Evolutionary conservation across 441 rosid genomes (phyloP), one percentile per base, ranked within the genome.

Genomic region (Croton laevigatus): DNA sequence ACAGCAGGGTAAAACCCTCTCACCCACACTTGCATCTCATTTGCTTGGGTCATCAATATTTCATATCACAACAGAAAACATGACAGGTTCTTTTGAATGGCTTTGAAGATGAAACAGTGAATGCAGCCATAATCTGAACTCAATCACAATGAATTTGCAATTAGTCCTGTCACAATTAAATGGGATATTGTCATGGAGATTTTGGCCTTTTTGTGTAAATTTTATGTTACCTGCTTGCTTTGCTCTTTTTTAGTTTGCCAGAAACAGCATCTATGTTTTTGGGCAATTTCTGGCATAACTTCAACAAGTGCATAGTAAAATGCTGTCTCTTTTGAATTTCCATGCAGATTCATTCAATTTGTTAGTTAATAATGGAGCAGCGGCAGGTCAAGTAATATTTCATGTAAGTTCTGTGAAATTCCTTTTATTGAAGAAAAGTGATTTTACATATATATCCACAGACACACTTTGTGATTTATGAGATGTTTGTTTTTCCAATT

Each of bases 371-470:
- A 90, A 89, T 54, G 97, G 98, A 68, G 91, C 87, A 64, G 87
- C 98, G 75, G 98, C 98, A 45, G 98, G 98, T 49, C 98, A 94
- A 79, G 95, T 94, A 70, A 81, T 94, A 75, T 94, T 88, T 83
- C 98, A 94, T 16, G 98, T 94, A 80, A 84, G 91, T 77, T 62
- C 8, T 40, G 11, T 63, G 5, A 12, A 17, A 23, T 61, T 72
- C 14, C 27, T 6, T 17, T 17, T 46, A 19, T 10, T 8, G 13
- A 2, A 10, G 66, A 13, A 59, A 16, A 37, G 3, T 20, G 45
- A 40, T 65, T n/a, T 14, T 17, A 2, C 38, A 16, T 14, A 49
- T 38, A 40, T 17, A 61, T 62, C 46, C 23, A 17, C 42, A 27
- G 17, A n/a, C 0, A 17, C 23, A 52, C 3, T n/a, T n/a, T 27